These are phyloP conservation scores for Mangifera indica DNA, from an alignment of 345 rosid genomes.

Conservation along the genomic window DNA sequence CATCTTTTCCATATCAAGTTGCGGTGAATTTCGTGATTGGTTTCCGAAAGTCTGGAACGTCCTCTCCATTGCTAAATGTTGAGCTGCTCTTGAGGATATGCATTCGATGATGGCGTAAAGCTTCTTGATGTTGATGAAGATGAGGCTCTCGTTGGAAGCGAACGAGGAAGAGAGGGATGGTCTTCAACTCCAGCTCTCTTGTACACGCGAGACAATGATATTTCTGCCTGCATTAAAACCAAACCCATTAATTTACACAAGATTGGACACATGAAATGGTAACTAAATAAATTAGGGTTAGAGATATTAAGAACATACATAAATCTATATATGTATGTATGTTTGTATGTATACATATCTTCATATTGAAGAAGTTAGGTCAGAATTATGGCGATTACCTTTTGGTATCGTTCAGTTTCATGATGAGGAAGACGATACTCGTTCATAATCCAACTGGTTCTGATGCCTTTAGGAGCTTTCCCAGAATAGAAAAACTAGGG, in stretches of 20 bases:
- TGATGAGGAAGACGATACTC: conserved; percentile 98
- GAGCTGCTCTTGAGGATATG: conserved; percentile 20
- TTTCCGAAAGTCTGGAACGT: conserved; percentile 24
- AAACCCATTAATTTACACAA: no score
- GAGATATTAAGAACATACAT: background rate
- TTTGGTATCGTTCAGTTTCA: conserved; percentile 83
- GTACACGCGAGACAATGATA: conserved; percentile 92
- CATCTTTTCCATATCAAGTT: conserved; percentile 35
- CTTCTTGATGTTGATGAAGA: conserved; percentile 38
- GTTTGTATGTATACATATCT: no score
- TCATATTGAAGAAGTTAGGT: no score
- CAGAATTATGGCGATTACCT: conserved; percentile 45
- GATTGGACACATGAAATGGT: background rate
- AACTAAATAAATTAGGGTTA: background rate
- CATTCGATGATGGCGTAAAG: conserved; percentile 6
- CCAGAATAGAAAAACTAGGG: conserved; percentile 99
- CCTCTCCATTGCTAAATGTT: conserved; percentile 27
- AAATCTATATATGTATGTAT: no score
- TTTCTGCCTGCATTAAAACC: conserved; percentile 55
- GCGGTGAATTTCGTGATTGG: conserved; percentile 5
- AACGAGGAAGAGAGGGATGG: conserved; percentile 78
- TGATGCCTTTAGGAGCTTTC: conserved; percentile 94
- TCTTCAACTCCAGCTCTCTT: conserved; percentile 95
- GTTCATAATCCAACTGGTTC: conserved; percentile 99
- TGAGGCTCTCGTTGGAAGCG: conserved; percentile 46